Evolutionary conservation across 441 rosid genomes (phyloP).

Genomic region (Populus trichocarpa): DNA sequence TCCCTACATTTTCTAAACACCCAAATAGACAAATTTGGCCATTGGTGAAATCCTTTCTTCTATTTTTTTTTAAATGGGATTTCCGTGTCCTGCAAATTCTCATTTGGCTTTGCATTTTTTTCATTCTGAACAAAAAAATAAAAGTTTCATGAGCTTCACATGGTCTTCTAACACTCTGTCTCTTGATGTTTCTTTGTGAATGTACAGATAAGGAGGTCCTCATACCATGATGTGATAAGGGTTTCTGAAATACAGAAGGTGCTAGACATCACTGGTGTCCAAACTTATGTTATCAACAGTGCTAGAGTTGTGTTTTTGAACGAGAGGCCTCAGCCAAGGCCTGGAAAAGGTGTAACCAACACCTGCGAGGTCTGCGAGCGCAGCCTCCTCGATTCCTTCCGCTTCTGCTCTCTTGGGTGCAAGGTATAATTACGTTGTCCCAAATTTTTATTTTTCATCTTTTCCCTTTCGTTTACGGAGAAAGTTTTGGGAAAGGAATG

Average conservation of each 20-base stretch:
- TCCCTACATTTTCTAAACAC: constrained; percentile 5
- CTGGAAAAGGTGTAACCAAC: constrained; percentile 81
- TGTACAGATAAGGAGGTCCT: constrained; percentile 88
- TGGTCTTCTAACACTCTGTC: neutral
- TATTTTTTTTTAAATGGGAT: neutral
- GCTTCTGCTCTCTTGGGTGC: constrained; percentile 97
- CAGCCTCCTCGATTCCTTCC: constrained; percentile 87
- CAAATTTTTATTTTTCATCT: neutral
- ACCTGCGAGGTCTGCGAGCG: constrained; percentile 96
- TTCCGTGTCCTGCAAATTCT: neutral
- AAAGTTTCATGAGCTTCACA: neutral
- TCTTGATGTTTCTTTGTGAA: neutral
- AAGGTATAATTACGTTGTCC: constrained; percentile 50
- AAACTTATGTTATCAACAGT: constrained; percentile 70
- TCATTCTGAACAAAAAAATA: neutral
- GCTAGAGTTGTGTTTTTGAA: no score
- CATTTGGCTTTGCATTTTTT: neutral
- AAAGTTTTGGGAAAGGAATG: constrained; percentile 17
- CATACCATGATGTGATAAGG: constrained; percentile 96
- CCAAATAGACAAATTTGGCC: constrained; percentile 4
- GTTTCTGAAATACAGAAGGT: constrained; percentile 85
- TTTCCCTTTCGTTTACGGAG: constrained; percentile 2
- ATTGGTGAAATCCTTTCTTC: neutral
- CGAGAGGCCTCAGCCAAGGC: no score
- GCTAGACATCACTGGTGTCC: constrained; percentile 77